phyloP scores from a whole-genome alignment of 108 stramenopile species.

The Skeletonema potamos region DNA sequence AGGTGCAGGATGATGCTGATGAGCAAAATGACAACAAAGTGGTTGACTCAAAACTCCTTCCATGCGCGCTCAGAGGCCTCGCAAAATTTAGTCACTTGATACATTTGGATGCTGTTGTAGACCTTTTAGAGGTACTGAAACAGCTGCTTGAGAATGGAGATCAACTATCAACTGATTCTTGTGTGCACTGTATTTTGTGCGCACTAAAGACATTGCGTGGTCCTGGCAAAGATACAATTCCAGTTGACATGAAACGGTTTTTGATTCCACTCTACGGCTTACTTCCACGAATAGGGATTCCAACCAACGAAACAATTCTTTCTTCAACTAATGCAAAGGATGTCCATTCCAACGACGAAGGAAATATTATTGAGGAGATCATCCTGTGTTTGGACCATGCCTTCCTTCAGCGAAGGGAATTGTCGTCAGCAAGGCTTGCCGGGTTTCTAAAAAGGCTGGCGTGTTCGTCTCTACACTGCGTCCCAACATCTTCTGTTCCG shows the following conservation, averaged over 20 bases:
- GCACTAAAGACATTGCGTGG: constrained; percentile 85
- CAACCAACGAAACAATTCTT: neutral
- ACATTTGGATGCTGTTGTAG: constrained; percentile 64
- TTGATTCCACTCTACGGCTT: constrained; percentile 78
- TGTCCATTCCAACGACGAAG: constrained; percentile 26
- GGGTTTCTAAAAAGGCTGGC: constrained; percentile 78
- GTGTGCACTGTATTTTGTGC: constrained; percentile 78
- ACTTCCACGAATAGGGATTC: constrained; percentile 40
- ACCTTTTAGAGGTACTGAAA: constrained; percentile 78
- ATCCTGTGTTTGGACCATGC: constrained; percentile 73
- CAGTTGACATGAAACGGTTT: constrained; percentile 85
- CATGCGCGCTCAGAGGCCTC: constrained; percentile 75
- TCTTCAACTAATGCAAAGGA: neutral
- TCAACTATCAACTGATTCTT: constrained; percentile 67
- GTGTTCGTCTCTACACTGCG: constrained; percentile 67
- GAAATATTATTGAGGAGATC: constrained; percentile 44
- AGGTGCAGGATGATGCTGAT: constrained; percentile 38
- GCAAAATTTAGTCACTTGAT: constrained; percentile 89
- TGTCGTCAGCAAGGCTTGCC: constrained; percentile 69
- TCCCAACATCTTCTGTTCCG: constrained; percentile 67
- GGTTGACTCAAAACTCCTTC: constrained; percentile 51
- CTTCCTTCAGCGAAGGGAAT: constrained; percentile 79
- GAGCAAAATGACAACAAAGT: constrained; percentile 11
- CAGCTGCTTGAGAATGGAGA: constrained; percentile 65
- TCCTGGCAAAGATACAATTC: constrained; percentile 72